These are phyloP conservation scores for Aspergillus pseudoterreus DNA, from an alignment of 2,329 filamentous ascomycete genomes.

Conservation along the genomic window DNA sequence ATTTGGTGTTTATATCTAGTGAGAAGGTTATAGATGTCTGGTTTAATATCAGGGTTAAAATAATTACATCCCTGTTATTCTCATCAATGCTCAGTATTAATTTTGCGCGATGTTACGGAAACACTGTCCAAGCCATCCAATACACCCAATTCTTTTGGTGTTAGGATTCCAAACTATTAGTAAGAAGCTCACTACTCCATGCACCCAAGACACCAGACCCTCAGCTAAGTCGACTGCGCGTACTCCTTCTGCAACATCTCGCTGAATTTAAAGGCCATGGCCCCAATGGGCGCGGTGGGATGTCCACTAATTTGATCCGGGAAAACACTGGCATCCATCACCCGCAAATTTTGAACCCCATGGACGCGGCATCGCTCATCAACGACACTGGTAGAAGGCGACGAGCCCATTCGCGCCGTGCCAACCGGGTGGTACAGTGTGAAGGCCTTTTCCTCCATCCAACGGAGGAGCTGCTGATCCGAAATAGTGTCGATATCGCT, in stretches of 20 bases:
- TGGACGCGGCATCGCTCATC: conserved; percentile 18
- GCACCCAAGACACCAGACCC: too few species aligned
- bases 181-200: too few species aligned
- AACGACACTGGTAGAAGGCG: conserved; percentile 13
- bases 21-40: too few species aligned
- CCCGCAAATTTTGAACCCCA: conserved; percentile 14
- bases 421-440: conserved; percentile 19
- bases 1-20: too few species aligned
- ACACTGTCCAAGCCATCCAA: too few species aligned
- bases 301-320: conserved; percentile 20
- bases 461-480: conserved; percentile 16
- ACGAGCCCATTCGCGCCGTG: conserved; percentile 18
- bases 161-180: too few species aligned
- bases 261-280: conserved; percentile 18
- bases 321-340: conserved; percentile 22
- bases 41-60: too few species aligned
- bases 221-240: too few species aligned
- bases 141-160: too few species aligned
- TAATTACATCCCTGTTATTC: too few species aligned
- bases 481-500: conserved; percentile 17
- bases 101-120: too few species aligned
- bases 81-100: too few species aligned
- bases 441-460: conserved; percentile 18
- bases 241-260: conserved; percentile 10
- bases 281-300: conserved; percentile 16